Evolutionary conservation across 495 filamentous ascomycete species (phyloP).

Genomic region (Tuber magnatum): DNA sequence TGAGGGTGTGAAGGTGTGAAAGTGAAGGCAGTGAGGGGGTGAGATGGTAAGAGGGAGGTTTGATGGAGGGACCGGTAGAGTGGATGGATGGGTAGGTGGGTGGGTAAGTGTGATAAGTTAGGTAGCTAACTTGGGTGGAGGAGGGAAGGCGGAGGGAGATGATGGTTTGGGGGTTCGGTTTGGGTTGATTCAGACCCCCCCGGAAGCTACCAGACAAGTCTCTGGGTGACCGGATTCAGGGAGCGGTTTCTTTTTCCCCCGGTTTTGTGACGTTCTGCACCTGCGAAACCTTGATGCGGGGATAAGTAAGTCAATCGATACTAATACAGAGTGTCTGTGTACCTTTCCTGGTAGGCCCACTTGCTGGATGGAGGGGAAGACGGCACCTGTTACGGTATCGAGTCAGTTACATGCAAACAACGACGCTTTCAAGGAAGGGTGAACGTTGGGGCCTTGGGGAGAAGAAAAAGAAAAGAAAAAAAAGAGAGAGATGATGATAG

Average conservation of each 20-base stretch:
- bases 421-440: too few relatives aligned
- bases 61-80: not conserved
- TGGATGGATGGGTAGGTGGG: not conserved
- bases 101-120: not conserved
- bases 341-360: not conserved
- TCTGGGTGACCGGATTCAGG: not conserved
- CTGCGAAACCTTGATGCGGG: not conserved
- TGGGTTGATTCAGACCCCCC: not conserved
- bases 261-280: not conserved
- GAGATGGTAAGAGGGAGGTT: not conserved
- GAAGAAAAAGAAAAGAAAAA: too few relatives aligned
- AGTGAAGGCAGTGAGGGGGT: not conserved
- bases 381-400: not conserved
- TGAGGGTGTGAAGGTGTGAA: not conserved
- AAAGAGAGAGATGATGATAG: too few relatives aligned
- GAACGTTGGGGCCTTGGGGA: not conserved
- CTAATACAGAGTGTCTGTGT: not conserved
- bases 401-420: not conserved
- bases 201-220: not conserved
- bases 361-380: not conserved
- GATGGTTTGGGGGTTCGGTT: not conserved
- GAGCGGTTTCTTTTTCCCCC: not conserved
- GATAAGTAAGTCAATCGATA: not conserved
- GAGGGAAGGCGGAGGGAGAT: not conserved
- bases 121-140: not conserved